Conservation (phyloP, 2,329 filamentous ascomycete species). For the Rhexocercosporidium sp. region DNA sequence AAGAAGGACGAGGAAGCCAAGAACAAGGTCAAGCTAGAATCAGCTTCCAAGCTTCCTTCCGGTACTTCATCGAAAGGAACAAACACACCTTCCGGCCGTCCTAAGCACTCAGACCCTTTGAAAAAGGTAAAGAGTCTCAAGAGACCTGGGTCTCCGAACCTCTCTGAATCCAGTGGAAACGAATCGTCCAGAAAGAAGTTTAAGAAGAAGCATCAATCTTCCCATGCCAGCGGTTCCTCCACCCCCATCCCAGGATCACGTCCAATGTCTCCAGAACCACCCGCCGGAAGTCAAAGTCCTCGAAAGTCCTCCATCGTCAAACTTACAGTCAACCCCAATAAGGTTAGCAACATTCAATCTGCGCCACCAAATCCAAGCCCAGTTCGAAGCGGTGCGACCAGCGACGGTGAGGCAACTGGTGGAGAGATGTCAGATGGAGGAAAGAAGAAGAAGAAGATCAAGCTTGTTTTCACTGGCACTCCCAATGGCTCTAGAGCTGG, state of each 20-base stretch:
- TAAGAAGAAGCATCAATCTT: conserved; percentile 66
- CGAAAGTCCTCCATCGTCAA: conserved; percentile 41
- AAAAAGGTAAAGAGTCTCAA: conserved; percentile 67
- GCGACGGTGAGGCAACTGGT: conserved; percentile 74
- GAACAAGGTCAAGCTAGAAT: conserved; percentile 53
- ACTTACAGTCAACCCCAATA: conserved; percentile 38
- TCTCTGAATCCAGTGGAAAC: conserved; percentile 87
- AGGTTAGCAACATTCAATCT: conserved; percentile 38
- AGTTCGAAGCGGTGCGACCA: conserved; percentile 60
- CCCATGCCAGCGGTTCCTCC: conserved; percentile 57
- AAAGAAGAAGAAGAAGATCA: conserved; percentile 64
- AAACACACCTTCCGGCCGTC: conserved; percentile 66
- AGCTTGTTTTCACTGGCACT: conserved; percentile 52
- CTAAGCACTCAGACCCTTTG: conserved; percentile 55
- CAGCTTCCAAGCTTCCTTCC: conserved; percentile 43
- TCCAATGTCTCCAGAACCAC: conserved; percentile 36
- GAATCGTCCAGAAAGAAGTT: conserved; percentile 84
- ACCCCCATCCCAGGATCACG: conserved; percentile 57
- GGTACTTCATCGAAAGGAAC: conserved; percentile 72
- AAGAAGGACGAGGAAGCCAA: conserved; percentile 64
- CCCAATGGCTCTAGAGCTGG: conserved; percentile 65
- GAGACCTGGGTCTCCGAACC: conserved; percentile 82
- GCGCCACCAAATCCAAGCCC: conserved; percentile 38
- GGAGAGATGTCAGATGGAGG: conserved; percentile 69
- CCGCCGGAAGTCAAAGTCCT: conserved; percentile 29